phyloP scores from a whole-genome alignment of 345 rosid genomes.

The Eucalyptus coolabah region DNA sequence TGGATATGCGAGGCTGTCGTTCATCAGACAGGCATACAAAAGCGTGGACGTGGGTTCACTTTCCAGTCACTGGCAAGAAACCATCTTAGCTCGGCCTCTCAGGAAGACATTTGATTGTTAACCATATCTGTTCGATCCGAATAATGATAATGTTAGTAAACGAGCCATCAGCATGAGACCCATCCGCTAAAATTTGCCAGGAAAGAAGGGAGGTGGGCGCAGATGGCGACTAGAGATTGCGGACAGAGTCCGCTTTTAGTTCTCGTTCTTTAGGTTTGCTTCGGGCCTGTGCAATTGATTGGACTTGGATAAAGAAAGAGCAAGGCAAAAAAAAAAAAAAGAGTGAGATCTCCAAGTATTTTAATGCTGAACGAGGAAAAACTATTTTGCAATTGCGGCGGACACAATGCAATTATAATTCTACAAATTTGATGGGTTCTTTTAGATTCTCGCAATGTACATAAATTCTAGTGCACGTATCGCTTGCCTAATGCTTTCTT shows the following conservation, averaged over 20 bases:
- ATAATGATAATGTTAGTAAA: neutral
- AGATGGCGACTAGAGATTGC: neutral
- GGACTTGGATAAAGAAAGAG: neutral
- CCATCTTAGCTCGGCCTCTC: neutral
- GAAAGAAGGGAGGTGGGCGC: neutral
- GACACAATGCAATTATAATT: neutral
- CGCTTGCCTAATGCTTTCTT: neutral
- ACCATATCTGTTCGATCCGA: neutral
- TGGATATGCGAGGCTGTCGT: neutral
- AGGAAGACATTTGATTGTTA: neutral
- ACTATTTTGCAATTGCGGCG: neutral
- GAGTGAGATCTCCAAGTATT: neutral
- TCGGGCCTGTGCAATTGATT: neutral
- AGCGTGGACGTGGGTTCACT: neutral
- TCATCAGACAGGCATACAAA: neutral
- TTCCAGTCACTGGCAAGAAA: neutral
- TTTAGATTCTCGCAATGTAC: neutral
- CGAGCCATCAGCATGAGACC: neutral
- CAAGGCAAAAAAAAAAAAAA: too few species aligned
- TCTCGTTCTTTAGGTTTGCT: neutral
- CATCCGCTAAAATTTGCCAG: neutral
- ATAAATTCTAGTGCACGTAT: too few species aligned
- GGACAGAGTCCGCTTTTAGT: neutral
- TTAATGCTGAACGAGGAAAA: neutral
- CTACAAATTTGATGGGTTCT: neutral